Percentiles rank a stretch among this genome's conserved stretches.
phyloP scores from a whole-genome alignment of 495 filamentous ascomycete genomes.

The Podospora pseudoanserina region DNA sequence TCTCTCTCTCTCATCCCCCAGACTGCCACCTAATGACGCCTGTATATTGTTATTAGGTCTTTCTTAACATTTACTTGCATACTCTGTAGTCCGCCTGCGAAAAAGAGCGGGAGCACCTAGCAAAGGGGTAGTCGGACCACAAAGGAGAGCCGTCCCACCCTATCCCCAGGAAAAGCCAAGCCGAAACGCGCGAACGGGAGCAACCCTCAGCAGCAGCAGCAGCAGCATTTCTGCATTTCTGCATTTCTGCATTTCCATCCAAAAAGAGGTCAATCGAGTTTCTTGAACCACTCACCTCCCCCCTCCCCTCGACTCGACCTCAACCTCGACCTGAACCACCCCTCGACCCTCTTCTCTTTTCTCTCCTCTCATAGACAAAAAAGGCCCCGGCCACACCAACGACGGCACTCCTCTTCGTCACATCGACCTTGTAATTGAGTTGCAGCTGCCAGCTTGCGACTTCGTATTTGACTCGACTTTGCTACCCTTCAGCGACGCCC shows the following conservation, averaged over 20 bases:
- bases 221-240: not conserved
- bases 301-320: not conserved
- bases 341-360: conserved; percentile 11
- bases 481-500: not conserved
- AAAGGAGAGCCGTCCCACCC: not conserved
- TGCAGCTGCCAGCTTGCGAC: conserved; percentile 8
- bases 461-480: conserved; percentile 4
- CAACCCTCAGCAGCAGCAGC: not conserved
- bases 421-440: conserved; percentile 25
- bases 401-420: conserved; percentile 7
- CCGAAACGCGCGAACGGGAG: not conserved
- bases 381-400: conserved; percentile 3
- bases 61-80: not conserved
- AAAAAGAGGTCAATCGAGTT: not conserved
- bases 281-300: conserved; percentile 5
- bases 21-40: conserved; percentile 29
- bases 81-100: not conserved
- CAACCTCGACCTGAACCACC: not conserved
- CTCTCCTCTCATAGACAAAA: conserved; percentile 7
- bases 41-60: conserved; percentile 29
- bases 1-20: not conserved
- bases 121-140: not conserved
- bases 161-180: not conserved
- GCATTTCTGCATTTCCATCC: not conserved
- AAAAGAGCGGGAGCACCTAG: conserved; percentile 3